These are phyloP conservation scores for Takashimella tepidaria DNA, from an alignment of 1,284 basidiomycete species.

Conservation along the genomic window DNA sequence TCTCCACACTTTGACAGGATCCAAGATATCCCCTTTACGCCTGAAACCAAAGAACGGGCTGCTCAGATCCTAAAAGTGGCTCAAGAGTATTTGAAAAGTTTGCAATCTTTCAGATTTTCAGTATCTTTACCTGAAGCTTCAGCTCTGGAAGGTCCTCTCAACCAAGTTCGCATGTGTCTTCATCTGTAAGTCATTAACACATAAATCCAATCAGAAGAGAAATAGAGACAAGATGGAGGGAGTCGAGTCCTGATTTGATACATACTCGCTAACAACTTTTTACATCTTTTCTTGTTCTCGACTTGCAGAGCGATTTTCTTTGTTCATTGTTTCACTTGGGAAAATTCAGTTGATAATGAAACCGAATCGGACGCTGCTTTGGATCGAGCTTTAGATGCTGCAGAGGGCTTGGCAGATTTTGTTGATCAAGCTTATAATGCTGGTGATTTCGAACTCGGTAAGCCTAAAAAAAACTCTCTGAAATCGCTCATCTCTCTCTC, in stretches of 20 bases:
- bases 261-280: not conserved
- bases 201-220: too few species aligned
- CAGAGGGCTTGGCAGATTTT: slow-evolving; percentile 12
- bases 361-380: not conserved
- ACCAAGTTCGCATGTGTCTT: slow-evolving; percentile 24
- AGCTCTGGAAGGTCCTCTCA: slow-evolving; percentile 5
- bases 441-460: slow-evolving; percentile 22
- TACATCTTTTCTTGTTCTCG: not conserved
- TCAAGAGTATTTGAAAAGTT: not conserved
- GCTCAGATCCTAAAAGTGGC: not conserved
- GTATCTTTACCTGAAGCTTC: not conserved
- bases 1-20: not conserved
- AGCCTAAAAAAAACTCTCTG: too few species aligned
- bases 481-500: not conserved
- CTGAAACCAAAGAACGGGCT: not conserved
- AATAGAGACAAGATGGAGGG: too few species aligned
- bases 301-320: not conserved
- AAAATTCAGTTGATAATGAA: not conserved
- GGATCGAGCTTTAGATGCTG: slow-evolving; percentile 14
- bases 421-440: slow-evolving; percentile 16
- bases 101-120: not conserved
- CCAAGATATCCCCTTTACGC: not conserved
- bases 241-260: too few species aligned
- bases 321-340: not conserved
- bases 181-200: slow-evolving; percentile 17